phyloP scores from a whole-genome alignment of 352 stramenopile species.

The Pythium apleroticum region DNA sequence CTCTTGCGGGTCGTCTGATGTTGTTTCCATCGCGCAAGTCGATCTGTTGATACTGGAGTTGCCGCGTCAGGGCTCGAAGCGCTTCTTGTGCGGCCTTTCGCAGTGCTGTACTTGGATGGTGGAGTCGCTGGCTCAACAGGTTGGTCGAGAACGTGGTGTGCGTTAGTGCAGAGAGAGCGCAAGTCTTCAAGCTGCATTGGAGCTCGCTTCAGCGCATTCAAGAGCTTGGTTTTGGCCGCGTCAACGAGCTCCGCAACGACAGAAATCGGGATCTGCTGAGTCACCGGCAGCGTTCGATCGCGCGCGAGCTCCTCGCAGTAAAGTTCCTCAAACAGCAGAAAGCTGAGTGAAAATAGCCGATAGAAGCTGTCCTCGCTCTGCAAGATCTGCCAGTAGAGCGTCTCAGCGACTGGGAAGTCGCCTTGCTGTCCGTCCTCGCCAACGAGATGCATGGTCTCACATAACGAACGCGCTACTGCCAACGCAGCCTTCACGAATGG shows the following conservation, averaged over 20 bases:
- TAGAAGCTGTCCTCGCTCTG: slow-evolving; percentile 52
- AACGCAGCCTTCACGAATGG: slow-evolving; percentile 63
- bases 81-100: background rate
- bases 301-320: slow-evolving; percentile 56
- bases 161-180: slow-evolving; percentile 46
- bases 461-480: slow-evolving; percentile 46
- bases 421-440: slow-evolving; percentile 38
- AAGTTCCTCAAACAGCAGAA: slow-evolving; percentile 66
- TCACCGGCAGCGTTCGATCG: slow-evolving; percentile 34
- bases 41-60: background rate
- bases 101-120: background rate
- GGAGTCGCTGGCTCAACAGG: background rate
- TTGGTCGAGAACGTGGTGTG: slow-evolving; percentile 30
- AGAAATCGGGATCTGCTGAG: slow-evolving; percentile 20
- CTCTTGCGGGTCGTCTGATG: slow-evolving; percentile 21
- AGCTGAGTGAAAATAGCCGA: slow-evolving; percentile 53
- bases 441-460: slow-evolving; percentile 50
- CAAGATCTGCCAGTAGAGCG: slow-evolving; percentile 69
- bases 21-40: slow-evolving; percentile 13
- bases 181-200: slow-evolving; percentile 45
- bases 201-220: slow-evolving; percentile 39
- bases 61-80: background rate
- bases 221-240: slow-evolving; percentile 39
- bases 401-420: slow-evolving; percentile 47
- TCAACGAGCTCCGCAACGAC: slow-evolving; percentile 50